Percentiles rank a stretch among this genome's conserved stretches.
Evolutionary conservation across 257 asterid species (phyloP).

Genomic region (Jasminum sambac): DNA sequence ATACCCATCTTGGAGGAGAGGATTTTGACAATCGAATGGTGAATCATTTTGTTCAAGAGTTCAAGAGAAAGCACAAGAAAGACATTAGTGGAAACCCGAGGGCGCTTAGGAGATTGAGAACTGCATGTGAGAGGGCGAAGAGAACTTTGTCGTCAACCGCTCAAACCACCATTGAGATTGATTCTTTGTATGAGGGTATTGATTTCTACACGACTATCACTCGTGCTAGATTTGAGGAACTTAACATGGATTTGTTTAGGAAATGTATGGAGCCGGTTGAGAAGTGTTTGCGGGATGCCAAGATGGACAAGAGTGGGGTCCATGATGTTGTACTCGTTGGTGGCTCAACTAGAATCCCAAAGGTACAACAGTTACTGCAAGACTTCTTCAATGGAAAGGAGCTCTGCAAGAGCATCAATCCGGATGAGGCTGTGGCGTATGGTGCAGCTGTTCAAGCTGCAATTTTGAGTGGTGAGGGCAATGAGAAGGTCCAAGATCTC

Average conservation of each 20-base stretch:
- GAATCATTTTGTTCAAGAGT: neutral
- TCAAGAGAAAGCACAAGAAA: neutral
- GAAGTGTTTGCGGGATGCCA: neutral
- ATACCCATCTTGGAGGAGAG: conserved; percentile 4
- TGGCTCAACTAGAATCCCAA: neutral
- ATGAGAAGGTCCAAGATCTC: conserved; percentile 1
- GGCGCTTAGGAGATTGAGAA: conserved; percentile 5
- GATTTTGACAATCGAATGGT: conserved; percentile 4
- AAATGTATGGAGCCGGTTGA: conserved; percentile 1
- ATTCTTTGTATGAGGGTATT: conserved; percentile 1
- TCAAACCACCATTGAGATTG: neutral
- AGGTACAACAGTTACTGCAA: neutral
- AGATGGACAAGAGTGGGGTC: conserved; percentile 2
- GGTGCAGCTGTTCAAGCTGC: conserved; percentile 4
- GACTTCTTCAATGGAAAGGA: neutral
- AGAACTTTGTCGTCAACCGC: neutral
- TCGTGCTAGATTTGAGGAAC: neutral
- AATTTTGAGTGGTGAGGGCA: conserved; percentile 2
- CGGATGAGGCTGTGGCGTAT: neutral
- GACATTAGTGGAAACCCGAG: neutral
- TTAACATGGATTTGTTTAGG: conserved; percentile 5
- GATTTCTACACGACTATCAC: neutral
- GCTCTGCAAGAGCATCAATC: conserved; percentile 5
- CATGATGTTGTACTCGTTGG: neutral
- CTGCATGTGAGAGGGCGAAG: conserved; percentile 1